phyloP scores from a whole-genome alignment of 1,284 basidiomycete genomes.

The Agaricales sp. region DNA sequence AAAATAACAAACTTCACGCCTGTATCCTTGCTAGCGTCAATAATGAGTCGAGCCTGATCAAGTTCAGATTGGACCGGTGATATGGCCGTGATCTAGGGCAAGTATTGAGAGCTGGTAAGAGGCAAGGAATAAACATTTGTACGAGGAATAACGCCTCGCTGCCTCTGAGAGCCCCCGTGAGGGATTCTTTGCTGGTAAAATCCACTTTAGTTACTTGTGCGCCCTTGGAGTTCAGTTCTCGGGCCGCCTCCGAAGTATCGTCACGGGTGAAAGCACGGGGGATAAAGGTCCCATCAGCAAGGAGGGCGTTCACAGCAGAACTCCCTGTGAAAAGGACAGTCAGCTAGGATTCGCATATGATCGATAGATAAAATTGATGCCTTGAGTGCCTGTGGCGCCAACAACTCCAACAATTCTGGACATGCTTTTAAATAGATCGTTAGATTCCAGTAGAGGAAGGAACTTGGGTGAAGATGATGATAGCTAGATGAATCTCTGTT shows the following conservation, averaged over 20 bases:
- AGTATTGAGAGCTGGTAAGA: slow-evolving; percentile 10
- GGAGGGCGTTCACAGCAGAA: slow-evolving; percentile 18
- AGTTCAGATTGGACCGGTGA: slow-evolving; percentile 14
- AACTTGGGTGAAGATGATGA: no score
- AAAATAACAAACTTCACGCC: slow-evolving; percentile 21
- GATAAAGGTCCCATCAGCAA: slow-evolving; percentile 21
- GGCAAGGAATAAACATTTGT: slow-evolving; percentile 7
- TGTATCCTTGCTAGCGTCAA: slow-evolving; percentile 22
- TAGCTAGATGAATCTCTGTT: no score
- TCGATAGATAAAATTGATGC: no score
- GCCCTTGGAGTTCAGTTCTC: slow-evolving; percentile 18
- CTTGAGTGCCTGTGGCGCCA: background rate
- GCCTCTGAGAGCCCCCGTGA: slow-evolving; percentile 22
- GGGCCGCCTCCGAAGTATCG: slow-evolving; percentile 16
- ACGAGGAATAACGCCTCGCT: slow-evolving; percentile 28
- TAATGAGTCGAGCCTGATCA: slow-evolving; percentile 26
- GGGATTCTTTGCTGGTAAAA: slow-evolving; percentile 17
- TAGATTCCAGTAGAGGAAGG: no score
- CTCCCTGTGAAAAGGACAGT: no score
- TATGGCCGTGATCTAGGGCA: slow-evolving; percentile 15
- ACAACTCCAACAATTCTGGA: background rate
- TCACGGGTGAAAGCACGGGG: slow-evolving; percentile 23
- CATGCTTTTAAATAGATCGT: no score
- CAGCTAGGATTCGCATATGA: no score
- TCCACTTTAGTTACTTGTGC: slow-evolving; percentile 23